phyloP scores from a whole-genome alignment of 305 asterid species.

The Fraxinus nigra region DNA sequence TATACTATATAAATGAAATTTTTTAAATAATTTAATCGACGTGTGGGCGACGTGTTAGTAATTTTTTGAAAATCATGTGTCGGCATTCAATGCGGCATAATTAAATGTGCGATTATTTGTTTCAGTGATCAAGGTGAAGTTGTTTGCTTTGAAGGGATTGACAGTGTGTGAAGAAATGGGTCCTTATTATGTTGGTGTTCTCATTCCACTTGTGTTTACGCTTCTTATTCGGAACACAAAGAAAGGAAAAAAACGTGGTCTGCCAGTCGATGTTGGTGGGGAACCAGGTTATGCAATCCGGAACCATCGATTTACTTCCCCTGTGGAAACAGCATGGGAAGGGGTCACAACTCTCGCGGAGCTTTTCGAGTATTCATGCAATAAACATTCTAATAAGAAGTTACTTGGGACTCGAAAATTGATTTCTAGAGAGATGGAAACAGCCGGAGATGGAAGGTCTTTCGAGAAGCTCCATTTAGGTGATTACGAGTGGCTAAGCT shows the following conservation, averaged over 20 bases:
- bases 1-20: no score
- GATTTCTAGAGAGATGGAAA: slow-evolving; percentile 66
- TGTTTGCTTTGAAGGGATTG: slow-evolving; percentile 22
- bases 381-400: slow-evolving; percentile 43
- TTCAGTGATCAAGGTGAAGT: not conserved
- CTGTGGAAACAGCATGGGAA: slow-evolving; percentile 88
- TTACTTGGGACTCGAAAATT: slow-evolving; percentile 78
- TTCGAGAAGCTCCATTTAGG: slow-evolving; percentile 98
- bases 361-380: slow-evolving; percentile 85
- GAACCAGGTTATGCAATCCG: slow-evolving; percentile 75
- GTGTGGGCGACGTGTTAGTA: no score
- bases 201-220: slow-evolving; percentile 70
- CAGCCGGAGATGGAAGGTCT: slow-evolving; percentile 65
- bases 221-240: slow-evolving; percentile 58
- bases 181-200: slow-evolving; percentile 67
- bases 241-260: slow-evolving; percentile 69
- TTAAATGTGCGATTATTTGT: not conserved
- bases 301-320: slow-evolving; percentile 59
- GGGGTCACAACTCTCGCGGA: slow-evolving; percentile 91
- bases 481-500: slow-evolving; percentile 86
- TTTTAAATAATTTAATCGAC: no score
- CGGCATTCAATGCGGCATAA: not conserved
- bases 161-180: slow-evolving; percentile 52
- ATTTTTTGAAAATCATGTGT: no score
- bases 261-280: slow-evolving; percentile 75